These are phyloP conservation scores for Lagenaria siceraria DNA, from an alignment of 306 rosid species.

Conservation along the genomic window DNA sequence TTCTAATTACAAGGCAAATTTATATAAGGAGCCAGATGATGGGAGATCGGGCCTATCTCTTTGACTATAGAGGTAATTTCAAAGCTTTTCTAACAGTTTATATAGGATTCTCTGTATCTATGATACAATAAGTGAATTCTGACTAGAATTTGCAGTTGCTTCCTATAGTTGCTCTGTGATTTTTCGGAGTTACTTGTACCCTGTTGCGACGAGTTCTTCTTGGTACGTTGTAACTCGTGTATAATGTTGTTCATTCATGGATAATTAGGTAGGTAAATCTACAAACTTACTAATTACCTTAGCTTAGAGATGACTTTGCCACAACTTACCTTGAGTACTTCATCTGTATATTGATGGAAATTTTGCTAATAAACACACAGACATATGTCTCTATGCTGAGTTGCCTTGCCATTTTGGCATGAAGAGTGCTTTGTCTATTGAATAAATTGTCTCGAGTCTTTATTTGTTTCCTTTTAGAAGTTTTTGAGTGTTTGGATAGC, in stretches of 20 bases:
- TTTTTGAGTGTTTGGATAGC: background rate
- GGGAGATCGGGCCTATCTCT: constrained; percentile 25
- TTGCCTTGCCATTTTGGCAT: background rate
- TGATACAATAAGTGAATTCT: background rate
- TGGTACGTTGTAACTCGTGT: background rate
- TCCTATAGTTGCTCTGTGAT: background rate
- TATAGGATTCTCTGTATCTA: background rate
- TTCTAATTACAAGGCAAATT: constrained; percentile 52
- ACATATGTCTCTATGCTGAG: background rate
- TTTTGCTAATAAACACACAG: background rate
- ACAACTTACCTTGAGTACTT: background rate
- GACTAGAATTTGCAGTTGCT: background rate
- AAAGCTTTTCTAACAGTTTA: background rate
- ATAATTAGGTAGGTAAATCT: background rate
- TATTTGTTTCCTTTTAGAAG: background rate
- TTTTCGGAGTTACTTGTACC: background rate
- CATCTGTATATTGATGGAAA: constrained; percentile 4
- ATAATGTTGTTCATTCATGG: background rate
- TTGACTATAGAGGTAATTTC: background rate
- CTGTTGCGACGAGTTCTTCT: background rate
- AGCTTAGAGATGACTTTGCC: background rate
- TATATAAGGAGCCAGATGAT: constrained; percentile 50
- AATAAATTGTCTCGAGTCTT: background rate
- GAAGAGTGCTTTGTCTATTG: background rate
- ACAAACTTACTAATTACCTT: background rate